phyloP scores from a whole-genome alignment of 768 basidiomycete species.

The Rhodotorula kratochvilovae region DNA sequence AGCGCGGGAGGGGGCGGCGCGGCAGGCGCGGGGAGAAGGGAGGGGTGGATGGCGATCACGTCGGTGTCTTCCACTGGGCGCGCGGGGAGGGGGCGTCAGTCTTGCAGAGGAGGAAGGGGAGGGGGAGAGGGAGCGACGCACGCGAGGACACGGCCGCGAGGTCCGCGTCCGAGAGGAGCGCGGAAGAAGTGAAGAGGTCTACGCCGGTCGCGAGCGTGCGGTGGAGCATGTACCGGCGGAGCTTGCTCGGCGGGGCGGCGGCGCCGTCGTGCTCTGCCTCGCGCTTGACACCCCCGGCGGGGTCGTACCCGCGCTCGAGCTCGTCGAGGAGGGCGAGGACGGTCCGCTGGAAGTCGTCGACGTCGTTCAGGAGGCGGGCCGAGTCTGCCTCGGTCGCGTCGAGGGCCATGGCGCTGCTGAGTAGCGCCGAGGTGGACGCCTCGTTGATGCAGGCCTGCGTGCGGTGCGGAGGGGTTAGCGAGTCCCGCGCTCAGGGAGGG shows the following conservation, averaged over 20 bases:
- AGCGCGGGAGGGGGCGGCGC: background rate
- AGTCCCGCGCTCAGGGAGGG: too few species aligned
- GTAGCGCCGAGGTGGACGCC: slow-evolving; percentile 21
- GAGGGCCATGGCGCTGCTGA: slow-evolving; percentile 10
- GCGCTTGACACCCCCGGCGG: background rate
- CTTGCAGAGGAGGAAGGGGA: too few species aligned
- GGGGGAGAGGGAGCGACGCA: background rate
- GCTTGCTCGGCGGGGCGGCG: background rate
- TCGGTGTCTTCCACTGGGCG: slow-evolving; percentile 25
- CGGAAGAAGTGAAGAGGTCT: slow-evolving; percentile 28
- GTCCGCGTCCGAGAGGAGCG: slow-evolving; percentile 13
- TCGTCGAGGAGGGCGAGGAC: slow-evolving; percentile 11
- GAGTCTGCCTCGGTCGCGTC: slow-evolving; percentile 4
- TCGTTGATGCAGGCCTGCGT: slow-evolving; percentile 25
- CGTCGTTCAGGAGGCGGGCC: slow-evolving; percentile 21
- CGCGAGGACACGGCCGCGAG: background rate
- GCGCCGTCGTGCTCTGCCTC: background rate
- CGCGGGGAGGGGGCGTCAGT: background rate
- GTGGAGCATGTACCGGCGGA: slow-evolving; percentile 25
- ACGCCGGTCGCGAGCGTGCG: slow-evolving; percentile 15
- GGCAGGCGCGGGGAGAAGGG: background rate
- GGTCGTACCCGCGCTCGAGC: slow-evolving; percentile 6
- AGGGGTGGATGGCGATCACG: slow-evolving; percentile 19
- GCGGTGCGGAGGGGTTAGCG: too few species aligned
- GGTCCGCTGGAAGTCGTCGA: slow-evolving; percentile 20